Conservation (phyloP, 164 flowering plant species). For the Berberis thunbergii region DNA sequence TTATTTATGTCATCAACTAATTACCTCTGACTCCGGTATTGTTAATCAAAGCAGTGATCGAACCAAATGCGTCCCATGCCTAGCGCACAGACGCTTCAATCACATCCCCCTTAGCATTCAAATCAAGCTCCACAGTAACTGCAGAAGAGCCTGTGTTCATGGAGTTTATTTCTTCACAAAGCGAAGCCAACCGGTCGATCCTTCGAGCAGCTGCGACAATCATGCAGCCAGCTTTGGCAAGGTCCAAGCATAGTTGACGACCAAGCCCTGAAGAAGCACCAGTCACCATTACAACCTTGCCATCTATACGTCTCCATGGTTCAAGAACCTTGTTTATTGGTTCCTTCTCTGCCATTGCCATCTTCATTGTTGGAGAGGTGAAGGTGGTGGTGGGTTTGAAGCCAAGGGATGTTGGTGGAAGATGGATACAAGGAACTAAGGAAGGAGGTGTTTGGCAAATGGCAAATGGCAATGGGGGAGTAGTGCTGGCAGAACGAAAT, state of each 20-base stretch:
- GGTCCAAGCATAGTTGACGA: slow-evolving; percentile 47
- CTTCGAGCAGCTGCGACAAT: slow-evolving; percentile 75
- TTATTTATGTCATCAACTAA: neutral
- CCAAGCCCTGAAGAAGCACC: slow-evolving; percentile 83
- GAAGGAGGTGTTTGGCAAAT: too few relatives aligned
- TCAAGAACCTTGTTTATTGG: slow-evolving; percentile 13
- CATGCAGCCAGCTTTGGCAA: slow-evolving; percentile 58
- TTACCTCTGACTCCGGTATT: slow-evolving; percentile 72
- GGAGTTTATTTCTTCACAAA: slow-evolving; percentile 54
- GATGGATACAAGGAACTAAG: too few relatives aligned
- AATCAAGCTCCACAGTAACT: slow-evolving; percentile 36
- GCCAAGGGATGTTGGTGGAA: too few relatives aligned
- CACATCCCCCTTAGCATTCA: slow-evolving; percentile 28
- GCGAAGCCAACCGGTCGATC: slow-evolving; percentile 41
- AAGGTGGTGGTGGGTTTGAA: too few relatives aligned
- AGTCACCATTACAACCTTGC: slow-evolving; percentile 55
- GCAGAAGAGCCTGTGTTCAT: slow-evolving; percentile 2
- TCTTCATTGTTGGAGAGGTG: too few relatives aligned
- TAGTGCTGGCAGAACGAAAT: too few relatives aligned
- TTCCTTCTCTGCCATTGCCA: too few relatives aligned
- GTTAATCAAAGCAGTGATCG: slow-evolving; percentile 56
- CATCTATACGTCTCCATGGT: slow-evolving; percentile 36
- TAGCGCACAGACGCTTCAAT: slow-evolving; percentile 35
- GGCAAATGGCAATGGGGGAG: too few relatives aligned
- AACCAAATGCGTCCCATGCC: slow-evolving; percentile 76